Percentiles rank a stretch among this genome's conserved stretches.
phyloP scores from a whole-genome alignment of 257 asterid species.

The Solanum megistacrolobum region DNA sequence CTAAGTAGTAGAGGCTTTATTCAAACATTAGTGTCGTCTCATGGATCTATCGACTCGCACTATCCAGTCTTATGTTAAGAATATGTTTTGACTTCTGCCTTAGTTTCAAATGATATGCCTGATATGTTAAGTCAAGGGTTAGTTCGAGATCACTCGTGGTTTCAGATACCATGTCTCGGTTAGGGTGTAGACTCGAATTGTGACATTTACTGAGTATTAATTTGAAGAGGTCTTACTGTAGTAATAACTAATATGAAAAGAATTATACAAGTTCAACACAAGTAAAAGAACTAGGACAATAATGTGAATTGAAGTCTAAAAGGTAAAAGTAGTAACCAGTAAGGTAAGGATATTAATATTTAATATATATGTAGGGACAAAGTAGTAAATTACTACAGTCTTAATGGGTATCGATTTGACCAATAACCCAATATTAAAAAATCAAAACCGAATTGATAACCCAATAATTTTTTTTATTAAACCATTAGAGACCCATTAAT shows the following conservation, averaged over 20 bases:
- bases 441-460: too few species aligned
- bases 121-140: background rate
- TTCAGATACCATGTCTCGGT: background rate
- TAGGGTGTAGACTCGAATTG: background rate
- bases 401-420: too few species aligned
- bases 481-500: too few species aligned
- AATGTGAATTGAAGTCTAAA: background rate
- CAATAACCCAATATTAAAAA: background rate
- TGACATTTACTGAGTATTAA: background rate
- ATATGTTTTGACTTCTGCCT: background rate
- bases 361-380: background rate
- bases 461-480: too few species aligned
- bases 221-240: background rate
- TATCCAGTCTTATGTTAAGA: background rate
- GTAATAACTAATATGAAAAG: background rate
- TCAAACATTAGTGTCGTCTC: too few species aligned
- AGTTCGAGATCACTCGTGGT: background rate
- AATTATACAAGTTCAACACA: background rate
- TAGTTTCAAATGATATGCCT: background rate
- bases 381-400: background rate
- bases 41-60: background rate
- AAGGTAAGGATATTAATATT: background rate
- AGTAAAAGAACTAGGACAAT: background rate
- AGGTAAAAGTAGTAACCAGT: background rate
- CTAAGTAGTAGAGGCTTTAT: too few species aligned